Percentiles rank a stretch among this genome's conserved stretches.
These are phyloP conservation scores for Oryza brachyantha DNA, from an alignment of 176 grass and related monocot genomes.

Conservation along the genomic window DNA sequence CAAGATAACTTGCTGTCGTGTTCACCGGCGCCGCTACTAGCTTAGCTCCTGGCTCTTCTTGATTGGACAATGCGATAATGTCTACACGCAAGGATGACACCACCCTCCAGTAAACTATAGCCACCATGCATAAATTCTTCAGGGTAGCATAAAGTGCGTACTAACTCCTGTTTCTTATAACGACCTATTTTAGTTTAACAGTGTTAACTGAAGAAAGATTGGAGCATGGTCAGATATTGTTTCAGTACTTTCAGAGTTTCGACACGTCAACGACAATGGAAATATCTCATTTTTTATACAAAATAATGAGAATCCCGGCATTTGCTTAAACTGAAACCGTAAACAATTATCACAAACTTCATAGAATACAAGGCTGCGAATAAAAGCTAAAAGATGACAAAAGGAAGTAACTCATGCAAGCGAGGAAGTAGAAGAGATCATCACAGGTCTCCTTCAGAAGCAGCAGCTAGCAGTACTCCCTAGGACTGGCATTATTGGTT, in stretches of 20 bases:
- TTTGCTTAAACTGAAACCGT: too few relatives aligned
- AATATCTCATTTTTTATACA: too few relatives aligned
- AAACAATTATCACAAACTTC: too few relatives aligned
- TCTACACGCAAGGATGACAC: conserved; percentile 28
- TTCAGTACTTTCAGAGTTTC: not conserved
- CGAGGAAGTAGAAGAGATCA: not conserved
- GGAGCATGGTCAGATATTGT: not conserved
- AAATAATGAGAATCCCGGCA: too few relatives aligned
- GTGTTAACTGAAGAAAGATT: not conserved
- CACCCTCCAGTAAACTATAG: not conserved
- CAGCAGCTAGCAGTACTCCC: too few relatives aligned
- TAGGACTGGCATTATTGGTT: not conserved
- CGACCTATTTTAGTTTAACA: not conserved
- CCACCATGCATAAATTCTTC: not conserved
- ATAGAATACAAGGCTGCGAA: too few relatives aligned
- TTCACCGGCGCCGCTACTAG: conserved; percentile 4
- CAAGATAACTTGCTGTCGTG: conserved; percentile 19
- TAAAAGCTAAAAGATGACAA: too few relatives aligned
- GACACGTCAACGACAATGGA: too few relatives aligned
- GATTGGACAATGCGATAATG: conserved; percentile 26
- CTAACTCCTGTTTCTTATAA: not conserved
- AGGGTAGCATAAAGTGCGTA: not conserved
- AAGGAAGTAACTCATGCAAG: not conserved
- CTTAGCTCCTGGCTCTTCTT: conserved; percentile 13
- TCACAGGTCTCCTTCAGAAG: not conserved